Evolutionary conservation across 2,329 filamentous ascomycete species (phyloP).

Genomic region (Colletotrichum paranaense): DNA sequence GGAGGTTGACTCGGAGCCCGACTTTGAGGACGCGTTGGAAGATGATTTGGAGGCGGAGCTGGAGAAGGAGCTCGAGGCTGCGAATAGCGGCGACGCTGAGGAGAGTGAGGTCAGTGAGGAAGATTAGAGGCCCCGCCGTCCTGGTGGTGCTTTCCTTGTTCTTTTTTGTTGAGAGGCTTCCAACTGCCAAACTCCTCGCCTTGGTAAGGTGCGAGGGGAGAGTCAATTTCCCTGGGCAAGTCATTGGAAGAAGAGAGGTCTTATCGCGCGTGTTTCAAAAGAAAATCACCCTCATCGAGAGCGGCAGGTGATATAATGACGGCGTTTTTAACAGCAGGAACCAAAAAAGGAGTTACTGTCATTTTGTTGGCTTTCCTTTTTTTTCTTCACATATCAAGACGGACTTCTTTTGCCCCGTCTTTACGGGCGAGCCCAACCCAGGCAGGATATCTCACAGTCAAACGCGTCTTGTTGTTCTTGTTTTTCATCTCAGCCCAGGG

Average conservation of each 20-base stretch:
- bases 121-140: slow-evolving; percentile 53
- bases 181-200: neutral
- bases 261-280: neutral
- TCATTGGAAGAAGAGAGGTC: neutral
- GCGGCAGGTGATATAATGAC: slow-evolving; percentile 23
- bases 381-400: neutral
- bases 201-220: too few relatives aligned
- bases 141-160: neutral
- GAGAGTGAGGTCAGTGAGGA: slow-evolving; percentile 77
- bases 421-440: neutral
- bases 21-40: slow-evolving; percentile 55
- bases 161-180: neutral
- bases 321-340: slow-evolving; percentile 15
- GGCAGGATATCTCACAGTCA: slow-evolving; percentile 3
- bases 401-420: neutral
- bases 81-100: slow-evolving; percentile 58
- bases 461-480: neutral
- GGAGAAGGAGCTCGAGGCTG: slow-evolving; percentile 61
- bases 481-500: neutral
- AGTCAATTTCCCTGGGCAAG: neutral
- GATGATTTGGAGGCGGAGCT: slow-evolving; percentile 68
- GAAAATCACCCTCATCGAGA: neutral
- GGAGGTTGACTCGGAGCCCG: slow-evolving; percentile 42
- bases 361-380: neutral
- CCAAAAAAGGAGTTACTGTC: slow-evolving; percentile 14